Base-by-base conservation (phyloP, 352 stramenopile genomes). In the Achlya hypogyna region DNA sequence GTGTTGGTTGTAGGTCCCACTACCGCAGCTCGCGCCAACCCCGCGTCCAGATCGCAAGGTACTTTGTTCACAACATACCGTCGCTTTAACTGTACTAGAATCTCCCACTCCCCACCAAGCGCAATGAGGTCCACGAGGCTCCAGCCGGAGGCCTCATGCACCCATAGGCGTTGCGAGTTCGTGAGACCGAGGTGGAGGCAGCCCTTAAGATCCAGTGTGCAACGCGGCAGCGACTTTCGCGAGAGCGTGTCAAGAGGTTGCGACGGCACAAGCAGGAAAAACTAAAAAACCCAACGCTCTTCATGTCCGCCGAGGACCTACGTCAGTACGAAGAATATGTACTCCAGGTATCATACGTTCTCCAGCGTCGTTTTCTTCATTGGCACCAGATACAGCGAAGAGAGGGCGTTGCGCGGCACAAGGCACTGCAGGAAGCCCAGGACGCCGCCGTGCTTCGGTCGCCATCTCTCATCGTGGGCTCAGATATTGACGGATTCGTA, bases 151-250 rank as follows among this genome's bases (percentile, higher is more conserved):
- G n/a, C n/a, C n/a, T n/a, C n/a, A n/a, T n/a, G n/a, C n/a, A n/a
- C n/a, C n/a, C n/a, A n/a, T n/a, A n/a, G n/a, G n/a, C n/a, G n/a
- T n/a, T n/a, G n/a, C n/a, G n/a, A n/a, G n/a, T n/a, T n/a, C n/a
- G n/a, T n/a, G n/a, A n/a, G 27, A 43, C 53, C n/a, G 64, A 74
- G 3, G 62, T 65, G 3, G 67, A 75, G 6, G 68, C 53, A 0
- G 29, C 28, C 18, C 25, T 60, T 18, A n/a, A 20, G 22, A 60
- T 60, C 31, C 52, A 60, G 35, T 60, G 52, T 14, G 52, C 52
- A 4, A 60, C 52, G 20, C 27, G 52, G 2, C 52, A 60, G 28
- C 42, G 45, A 42, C 31, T 42, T 12, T 60, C 52, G 28, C 27
- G 52, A 31, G 52, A 60, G 18, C 27, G 25, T 1, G 51, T 31